Evolutionary conservation across 768 basidiomycete genomes (phyloP), one percentile per base, ranked within the genome.

Genomic region (Chalciporus piperatus): DNA sequence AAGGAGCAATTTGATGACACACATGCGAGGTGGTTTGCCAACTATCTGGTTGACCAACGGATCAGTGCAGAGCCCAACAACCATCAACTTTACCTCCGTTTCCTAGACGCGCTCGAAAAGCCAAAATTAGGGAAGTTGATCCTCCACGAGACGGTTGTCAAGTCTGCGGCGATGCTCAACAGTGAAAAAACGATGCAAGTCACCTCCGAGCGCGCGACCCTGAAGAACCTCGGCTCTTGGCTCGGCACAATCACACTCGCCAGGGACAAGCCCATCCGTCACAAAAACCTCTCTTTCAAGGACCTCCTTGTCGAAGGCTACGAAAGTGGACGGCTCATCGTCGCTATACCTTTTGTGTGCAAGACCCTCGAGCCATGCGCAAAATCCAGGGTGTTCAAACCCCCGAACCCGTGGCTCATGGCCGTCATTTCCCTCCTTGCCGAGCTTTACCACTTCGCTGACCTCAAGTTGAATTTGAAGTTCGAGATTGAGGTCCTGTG

Each of bases 391-490:
- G 89, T 98, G 23, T 99, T 99, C 82, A 87, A 81, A 62, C 89
- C 93, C 17, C 97, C 97, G 22, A 99, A 98, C 68, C 97, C 97
- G 2, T 99, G 97, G 97, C 72, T 99, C 45, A 95, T 98, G 88
- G 95, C 90, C 0, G 90, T 99, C 56, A 77, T 98, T 61, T 84
- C 88, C 58, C 77, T 98, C 39, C 81, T 98, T 41, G 90, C 85
- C 40, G 97, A 99, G 67, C 80, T 99, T n/a, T 98, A 99, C 69
- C 91, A 95, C 66, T 95, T 87, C 61, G 96, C 93, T 5, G 95
- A 98, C 60, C 78, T 98, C 55, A 96, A 96, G 72, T 76, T 98
- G 49, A 97, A 98, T 66, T 80, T 94, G 66, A 98, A 98, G 71
- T 99, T 99, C 64, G 97, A 98, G 72, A 98, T 99, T 48, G 97